A percentile compares a stretch with the other conserved stretches of the same genome.
Evolutionary conservation across 2,329 filamentous ascomycete species (phyloP).

Genomic region (Fonsecaea pedrosoi): DNA sequence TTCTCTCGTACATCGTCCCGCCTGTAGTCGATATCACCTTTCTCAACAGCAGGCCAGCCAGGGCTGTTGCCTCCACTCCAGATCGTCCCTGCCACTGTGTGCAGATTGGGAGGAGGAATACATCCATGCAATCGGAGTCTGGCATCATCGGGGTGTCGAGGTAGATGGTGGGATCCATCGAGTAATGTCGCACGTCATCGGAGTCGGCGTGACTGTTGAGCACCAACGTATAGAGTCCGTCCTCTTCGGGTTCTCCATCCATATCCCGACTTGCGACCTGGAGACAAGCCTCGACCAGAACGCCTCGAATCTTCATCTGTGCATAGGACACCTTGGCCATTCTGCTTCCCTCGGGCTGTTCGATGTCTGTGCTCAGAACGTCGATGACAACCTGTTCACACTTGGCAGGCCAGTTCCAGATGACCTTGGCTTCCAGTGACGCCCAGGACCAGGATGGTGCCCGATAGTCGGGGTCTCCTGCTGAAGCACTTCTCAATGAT

Average conservation of each 20-base stretch:
- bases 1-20: constrained; percentile 5
- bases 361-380: constrained; percentile 1
- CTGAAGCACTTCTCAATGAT: constrained; percentile 1
- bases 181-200: neutral
- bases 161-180: constrained; percentile 15
- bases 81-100: constrained; percentile 10
- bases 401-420: constrained; percentile 15
- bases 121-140: constrained; percentile 3
- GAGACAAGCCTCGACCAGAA: neutral
- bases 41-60: constrained; percentile 10
- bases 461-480: constrained; percentile 1
- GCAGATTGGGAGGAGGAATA: constrained; percentile 10
- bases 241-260: constrained; percentile 9
- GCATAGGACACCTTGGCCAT: neutral
- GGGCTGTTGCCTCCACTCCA: neutral
- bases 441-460: constrained; percentile 19
- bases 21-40: neutral
- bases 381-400: constrained; percentile 8
- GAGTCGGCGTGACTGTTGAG: constrained; percentile 1
- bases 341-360: neutral
- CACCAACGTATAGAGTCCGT: constrained; percentile 12
- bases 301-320: constrained; percentile 5
- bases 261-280: neutral
- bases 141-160: constrained; percentile 16
- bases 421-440: constrained; percentile 14